A percentile compares a stretch with the other conserved stretches of the same genome.
Conservation (phyloP, 1,284 basidiomycete genomes). For the Sanghuangporus weigelae region DNA sequence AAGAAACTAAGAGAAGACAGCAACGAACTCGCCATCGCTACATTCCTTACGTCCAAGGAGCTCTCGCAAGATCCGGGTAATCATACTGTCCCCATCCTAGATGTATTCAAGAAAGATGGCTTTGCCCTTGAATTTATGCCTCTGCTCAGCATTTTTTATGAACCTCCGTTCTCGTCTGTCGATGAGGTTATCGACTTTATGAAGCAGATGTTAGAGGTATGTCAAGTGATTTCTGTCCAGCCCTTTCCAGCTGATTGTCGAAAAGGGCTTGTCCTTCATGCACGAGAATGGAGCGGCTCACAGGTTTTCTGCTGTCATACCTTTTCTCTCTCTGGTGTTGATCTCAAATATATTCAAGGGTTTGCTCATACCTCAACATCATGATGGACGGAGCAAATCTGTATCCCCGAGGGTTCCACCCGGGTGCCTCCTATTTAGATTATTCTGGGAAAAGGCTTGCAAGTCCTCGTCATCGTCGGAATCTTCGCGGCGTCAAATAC, state of each 20-base stretch:
- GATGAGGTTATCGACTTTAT: conserved; percentile 19
- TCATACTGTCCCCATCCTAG: conserved; percentile 19
- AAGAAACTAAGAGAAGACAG: neutral
- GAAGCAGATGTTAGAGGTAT: conserved; percentile 17
- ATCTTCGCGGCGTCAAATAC: conserved; percentile 10
- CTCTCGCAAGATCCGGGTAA: conserved; percentile 12
- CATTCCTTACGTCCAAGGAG: conserved; percentile 8
- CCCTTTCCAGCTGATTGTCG: neutral
- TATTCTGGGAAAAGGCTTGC: neutral
- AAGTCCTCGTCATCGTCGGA: conserved; percentile 2
- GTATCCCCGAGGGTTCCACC: conserved; percentile 26
- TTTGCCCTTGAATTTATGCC: conserved; percentile 7
- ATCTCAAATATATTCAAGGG: conserved; percentile 18
- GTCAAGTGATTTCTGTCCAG: conserved; percentile 4
- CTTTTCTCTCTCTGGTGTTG: neutral
- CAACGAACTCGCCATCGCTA: neutral
- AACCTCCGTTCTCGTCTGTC: conserved; percentile 15
- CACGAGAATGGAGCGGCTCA: conserved; percentile 5
- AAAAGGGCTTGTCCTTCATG: conserved; percentile 4
- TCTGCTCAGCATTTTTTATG: conserved; percentile 11
- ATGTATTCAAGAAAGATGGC: conserved; percentile 4
- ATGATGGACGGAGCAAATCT: conserved; percentile 27
- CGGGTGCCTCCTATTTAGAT: conserved; percentile 9
- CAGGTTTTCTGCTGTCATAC: neutral
- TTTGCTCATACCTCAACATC: conserved; percentile 25